Percentiles rank a stretch among this genome's conserved stretches.
These are phyloP conservation scores for Citrus medica DNA, from an alignment of 345 rosid genomes.

Conservation along the genomic window DNA sequence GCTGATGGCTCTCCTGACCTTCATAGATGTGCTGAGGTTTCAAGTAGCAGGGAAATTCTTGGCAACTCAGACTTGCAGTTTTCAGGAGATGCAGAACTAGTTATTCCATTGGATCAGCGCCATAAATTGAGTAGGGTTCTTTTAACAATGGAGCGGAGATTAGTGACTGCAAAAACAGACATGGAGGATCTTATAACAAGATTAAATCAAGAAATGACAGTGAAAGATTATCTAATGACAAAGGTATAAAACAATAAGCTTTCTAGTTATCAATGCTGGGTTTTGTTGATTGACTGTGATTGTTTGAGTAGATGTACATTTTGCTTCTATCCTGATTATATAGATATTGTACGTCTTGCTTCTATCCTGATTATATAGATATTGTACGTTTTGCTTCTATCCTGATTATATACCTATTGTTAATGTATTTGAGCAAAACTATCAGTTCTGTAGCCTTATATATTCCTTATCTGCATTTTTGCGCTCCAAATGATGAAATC, in stretches of 20 bases:
- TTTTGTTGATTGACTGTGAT: neutral
- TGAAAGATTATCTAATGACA: slow-evolving; percentile 79
- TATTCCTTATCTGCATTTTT: neutral
- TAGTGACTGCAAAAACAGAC: slow-evolving; percentile 84
- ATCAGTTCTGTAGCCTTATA: neutral
- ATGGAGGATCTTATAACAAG: slow-evolving; percentile 96
- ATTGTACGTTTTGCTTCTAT: neutral
- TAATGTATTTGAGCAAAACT: neutral
- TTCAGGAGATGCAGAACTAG: slow-evolving; percentile 54
- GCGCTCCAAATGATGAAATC: neutral
- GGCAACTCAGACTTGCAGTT: slow-evolving; percentile 36
- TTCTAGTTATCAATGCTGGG: neutral
- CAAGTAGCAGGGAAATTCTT: slow-evolving; percentile 34
- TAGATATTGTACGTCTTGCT: neutral
- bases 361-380: neutral
- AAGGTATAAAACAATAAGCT: slow-evolving; percentile 54
- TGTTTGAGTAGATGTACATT: neutral
- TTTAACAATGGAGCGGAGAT: slow-evolving; percentile 65
- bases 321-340: neutral
- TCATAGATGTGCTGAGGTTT: slow-evolving; percentile 46
- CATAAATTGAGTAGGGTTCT: slow-evolving; percentile 79
- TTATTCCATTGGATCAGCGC: slow-evolving; percentile 81
- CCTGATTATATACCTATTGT: neutral
- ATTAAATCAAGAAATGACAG: slow-evolving; percentile 85
- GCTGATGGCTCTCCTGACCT: slow-evolving; percentile 58